Base-by-base conservation (phyloP, 495 filamentous ascomycete species). In the Parathielavia appendiculata region DNA sequence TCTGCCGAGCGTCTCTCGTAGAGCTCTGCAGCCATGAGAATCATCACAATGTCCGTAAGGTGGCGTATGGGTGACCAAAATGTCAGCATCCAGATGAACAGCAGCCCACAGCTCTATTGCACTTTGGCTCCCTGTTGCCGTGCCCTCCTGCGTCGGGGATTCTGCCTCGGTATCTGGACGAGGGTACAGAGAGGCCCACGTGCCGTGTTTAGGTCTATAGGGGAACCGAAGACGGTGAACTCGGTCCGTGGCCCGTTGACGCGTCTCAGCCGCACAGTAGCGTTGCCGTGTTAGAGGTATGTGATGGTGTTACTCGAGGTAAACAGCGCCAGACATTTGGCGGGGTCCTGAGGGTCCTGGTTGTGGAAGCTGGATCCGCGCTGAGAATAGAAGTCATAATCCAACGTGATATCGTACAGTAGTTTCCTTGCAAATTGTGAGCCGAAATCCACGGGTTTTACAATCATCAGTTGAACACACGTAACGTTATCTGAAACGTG, bases 21-120 rank as follows among this genome's bases (percentile, higher is more conserved):
- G 79, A 35, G 75, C 82, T 36, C 87, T 81, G 63, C 91, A 96
- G 16, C 92, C 93, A 32, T 52, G 60, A 45, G 19, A 69, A 41
- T 44, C 62, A 51, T 97, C 93, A 30, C 86, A 81, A 66, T 97
- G 91, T 44, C 79, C 76, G 66, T 83, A 84, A 4, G 86, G 77
- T 23, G 87, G 87, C 5, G 88, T 88, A 67, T 97, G 93, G 9
- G 93, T 97, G 57, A 97, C 71, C 2, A 97, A 75, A 60, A 97
- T 83, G 65, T 96, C 90, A 0, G 82, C 85, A 52, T 86, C 78
- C 4, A 71, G 66, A 5, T 92, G 92, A 17, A 97, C 78, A 35
- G 64, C 63, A 16, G 69, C 64, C 82, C 82, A 85, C 16, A 89
- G 71, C 1, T 69, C 65, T 36, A 65, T 58, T 14, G 81, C 83